Percentiles rank a stretch among this genome's conserved stretches.
Conservation (phyloP, 345 rosid genomes). For the Alliaria petiolata region DNA sequence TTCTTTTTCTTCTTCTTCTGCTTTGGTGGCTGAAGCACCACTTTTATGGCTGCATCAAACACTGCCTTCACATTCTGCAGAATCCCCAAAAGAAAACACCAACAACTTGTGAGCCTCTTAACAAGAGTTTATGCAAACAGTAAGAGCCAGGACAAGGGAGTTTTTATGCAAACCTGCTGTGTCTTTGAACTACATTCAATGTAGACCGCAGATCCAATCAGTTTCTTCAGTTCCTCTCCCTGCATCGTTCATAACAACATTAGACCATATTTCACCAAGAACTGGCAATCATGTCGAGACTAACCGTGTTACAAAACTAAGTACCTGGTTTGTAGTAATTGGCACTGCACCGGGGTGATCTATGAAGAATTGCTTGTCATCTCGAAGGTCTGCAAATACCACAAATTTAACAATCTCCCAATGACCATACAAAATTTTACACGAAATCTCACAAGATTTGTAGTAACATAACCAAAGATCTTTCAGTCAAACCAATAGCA, state of each 20-base stretch:
- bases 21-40: constrained; percentile 85
- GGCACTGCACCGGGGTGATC: constrained; percentile 79
- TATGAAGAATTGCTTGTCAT: constrained; percentile 59
- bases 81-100: not conserved
- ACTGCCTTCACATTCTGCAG: constrained; percentile 83
- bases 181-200: constrained; percentile 94
- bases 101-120: not conserved
- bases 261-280: not conserved
- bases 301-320: not conserved
- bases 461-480: not conserved
- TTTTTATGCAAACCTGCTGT: constrained; percentile 56
- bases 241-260: constrained; percentile 20
- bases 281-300: not conserved
- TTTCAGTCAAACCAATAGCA: not conserved
- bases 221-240: constrained; percentile 96
- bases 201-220: constrained; percentile 81
- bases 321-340: constrained; percentile 57
- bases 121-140: not conserved
- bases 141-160: not conserved
- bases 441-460: not conserved
- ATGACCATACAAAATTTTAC: not conserved
- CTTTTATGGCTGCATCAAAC: constrained; percentile 80
- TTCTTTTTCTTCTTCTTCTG: constrained; percentile 75
- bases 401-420: not conserved
- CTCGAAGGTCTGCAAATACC: constrained; percentile 58